These are phyloP conservation scores for Solanum aculeatissimum DNA, from an alignment of 305 asterid species.

Conservation along the genomic window DNA sequence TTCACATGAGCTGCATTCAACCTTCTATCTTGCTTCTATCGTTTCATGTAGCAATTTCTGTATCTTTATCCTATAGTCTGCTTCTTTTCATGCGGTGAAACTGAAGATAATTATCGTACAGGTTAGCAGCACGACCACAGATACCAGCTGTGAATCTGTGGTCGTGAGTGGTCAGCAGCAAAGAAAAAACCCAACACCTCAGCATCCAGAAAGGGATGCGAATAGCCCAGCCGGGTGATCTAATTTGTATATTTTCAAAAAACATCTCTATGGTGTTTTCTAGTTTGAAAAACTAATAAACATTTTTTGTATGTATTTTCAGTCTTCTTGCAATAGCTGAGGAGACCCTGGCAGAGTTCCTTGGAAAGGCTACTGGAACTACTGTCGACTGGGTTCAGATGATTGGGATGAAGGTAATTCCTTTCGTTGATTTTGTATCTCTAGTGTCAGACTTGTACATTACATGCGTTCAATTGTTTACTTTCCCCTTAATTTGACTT, in stretches of 20 bases:
- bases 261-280: neutral
- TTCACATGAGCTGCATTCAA: neutral
- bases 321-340: constrained; percentile 96
- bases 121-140: constrained; percentile 72
- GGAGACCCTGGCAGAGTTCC: constrained; percentile 99
- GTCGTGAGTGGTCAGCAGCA: constrained; percentile 89
- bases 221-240: constrained; percentile 96
- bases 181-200: constrained; percentile 79
- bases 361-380: constrained; percentile 99
- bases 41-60: neutral
- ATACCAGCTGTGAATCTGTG: constrained; percentile 91
- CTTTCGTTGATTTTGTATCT: neutral
- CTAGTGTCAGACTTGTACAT: neutral
- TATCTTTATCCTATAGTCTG: neutral
- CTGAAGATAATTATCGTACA: constrained; percentile 3
- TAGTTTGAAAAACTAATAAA: neutral
- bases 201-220: constrained; percentile 87
- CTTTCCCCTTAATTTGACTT: neutral
- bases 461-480: neutral
- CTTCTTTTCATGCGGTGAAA: neutral
- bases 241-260: neutral
- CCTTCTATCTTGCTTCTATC: neutral
- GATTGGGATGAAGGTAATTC: constrained; percentile 97
- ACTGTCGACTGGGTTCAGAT: constrained; percentile 99
- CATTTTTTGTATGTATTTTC: neutral